A percentile compares a stretch with the other conserved stretches of the same genome.
phyloP scores from a whole-genome alignment of 805 yeast species.

The Suhomyces sp. region DNA sequence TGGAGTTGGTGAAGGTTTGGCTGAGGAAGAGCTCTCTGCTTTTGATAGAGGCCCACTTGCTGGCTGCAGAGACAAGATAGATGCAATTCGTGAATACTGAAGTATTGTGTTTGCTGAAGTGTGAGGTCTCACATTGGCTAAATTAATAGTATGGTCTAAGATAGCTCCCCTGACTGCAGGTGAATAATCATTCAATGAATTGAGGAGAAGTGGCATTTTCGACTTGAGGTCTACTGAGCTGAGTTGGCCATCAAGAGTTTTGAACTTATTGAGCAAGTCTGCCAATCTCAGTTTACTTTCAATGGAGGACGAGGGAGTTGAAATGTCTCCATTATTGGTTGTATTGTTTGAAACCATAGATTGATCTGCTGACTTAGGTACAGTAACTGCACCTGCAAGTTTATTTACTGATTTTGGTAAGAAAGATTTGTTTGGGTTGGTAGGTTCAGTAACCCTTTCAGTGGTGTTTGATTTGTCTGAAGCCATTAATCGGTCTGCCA shows the following conservation, averaged over 20 bases:
- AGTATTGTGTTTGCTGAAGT: neutral
- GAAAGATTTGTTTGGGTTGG: neutral
- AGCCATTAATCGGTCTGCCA: neutral
- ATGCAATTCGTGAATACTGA: neutral
- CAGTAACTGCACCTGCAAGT: neutral
- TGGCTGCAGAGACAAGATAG: neutral
- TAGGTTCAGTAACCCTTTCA: neutral
- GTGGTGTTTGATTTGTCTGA: neutral
- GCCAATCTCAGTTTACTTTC: neutral
- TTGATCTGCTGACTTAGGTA: neutral
- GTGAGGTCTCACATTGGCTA: neutral
- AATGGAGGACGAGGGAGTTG: neutral
- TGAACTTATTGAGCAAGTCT: neutral
- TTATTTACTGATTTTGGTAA: neutral
- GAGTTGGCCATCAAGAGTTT: neutral
- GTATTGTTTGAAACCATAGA: neutral
- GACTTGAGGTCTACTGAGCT: neutral
- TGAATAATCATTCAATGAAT: neutral
- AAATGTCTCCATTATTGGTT: neutral
- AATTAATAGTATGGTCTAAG: neutral
- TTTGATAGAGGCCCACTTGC: neutral
- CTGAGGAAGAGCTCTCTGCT: neutral
- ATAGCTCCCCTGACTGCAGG: neutral
- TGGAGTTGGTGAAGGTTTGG: neutral
- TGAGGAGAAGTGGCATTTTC: neutral